phyloP scores from a whole-genome alignment of 441 rosid species.

The Caryocar brasiliense region DNA sequence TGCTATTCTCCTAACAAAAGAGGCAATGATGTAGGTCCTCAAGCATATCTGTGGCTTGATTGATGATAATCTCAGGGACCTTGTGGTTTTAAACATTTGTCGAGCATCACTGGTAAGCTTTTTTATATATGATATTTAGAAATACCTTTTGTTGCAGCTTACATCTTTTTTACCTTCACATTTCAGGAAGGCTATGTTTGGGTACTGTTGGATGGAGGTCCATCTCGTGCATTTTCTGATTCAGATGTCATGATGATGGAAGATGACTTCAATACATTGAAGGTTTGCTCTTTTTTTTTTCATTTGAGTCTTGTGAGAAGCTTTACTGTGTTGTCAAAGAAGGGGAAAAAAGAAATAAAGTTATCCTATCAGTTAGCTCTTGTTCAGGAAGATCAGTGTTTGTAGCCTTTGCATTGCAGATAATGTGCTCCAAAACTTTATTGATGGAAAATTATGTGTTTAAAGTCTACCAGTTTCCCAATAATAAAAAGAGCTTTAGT shows the following conservation, averaged over 20 bases:
- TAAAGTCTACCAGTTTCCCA: no score
- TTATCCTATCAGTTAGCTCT: no score
- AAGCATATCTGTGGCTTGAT: constrained; percentile 67
- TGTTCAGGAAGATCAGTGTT: background rate
- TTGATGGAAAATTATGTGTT: background rate
- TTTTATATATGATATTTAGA: background rate
- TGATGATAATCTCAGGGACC: constrained; percentile 70
- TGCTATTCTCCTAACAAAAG: constrained; percentile 16
- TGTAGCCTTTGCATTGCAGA: background rate
- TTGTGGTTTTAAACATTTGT: constrained; percentile 70
- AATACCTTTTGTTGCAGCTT: constrained; percentile 1
- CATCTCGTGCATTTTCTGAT: constrained; percentile 84
- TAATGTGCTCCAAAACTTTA: background rate
- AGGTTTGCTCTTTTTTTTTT: constrained; percentile 31
- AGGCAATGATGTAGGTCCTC: constrained; percentile 53
- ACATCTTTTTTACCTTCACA: constrained; percentile 9
- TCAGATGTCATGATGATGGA: constrained; percentile 69
- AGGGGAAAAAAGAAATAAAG: no score
- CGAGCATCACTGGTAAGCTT: constrained; percentile 58
- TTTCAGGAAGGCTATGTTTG: constrained; percentile 71
- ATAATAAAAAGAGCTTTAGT: no score
- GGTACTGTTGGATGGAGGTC: constrained; percentile 94
- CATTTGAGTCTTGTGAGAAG: no score
- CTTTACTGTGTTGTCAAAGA: no score
- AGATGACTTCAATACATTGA: constrained; percentile 71